Conservation (phyloP, 352 stramenopile genomes). For the Phytophthora sp. region DNA sequence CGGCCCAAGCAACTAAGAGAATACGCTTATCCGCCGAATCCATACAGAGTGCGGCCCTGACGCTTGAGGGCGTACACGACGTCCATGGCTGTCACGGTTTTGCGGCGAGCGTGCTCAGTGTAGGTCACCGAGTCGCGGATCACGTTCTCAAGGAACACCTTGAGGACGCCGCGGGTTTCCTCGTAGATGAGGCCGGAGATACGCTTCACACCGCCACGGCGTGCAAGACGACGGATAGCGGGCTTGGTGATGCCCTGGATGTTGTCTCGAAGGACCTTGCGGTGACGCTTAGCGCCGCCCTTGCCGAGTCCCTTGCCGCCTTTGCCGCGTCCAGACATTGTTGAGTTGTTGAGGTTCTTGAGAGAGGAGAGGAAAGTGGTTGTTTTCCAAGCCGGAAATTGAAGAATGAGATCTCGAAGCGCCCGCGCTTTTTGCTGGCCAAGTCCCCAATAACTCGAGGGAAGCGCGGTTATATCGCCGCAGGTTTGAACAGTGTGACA, state of each 20-base stretch:
- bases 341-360: conserved; percentile 26
- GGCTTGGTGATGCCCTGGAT: conserved; percentile 94
- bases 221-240: conserved; percentile 97
- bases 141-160: conserved; percentile 99
- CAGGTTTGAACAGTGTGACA: conserved; percentile 18
- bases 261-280: conserved; percentile 91
- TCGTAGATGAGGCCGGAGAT: conserved; percentile 99
- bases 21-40: conserved; percentile 86
- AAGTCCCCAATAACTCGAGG: neutral
- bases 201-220: conserved; percentile 98
- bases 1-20: conserved; percentile 53
- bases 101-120: conserved; percentile 95
- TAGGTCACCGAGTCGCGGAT: conserved; percentile 97
- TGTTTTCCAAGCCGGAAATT: conserved; percentile 53
- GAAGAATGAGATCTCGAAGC: conserved; percentile 48
- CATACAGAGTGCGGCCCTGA: conserved; percentile 95
- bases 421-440: conserved; percentile 1
- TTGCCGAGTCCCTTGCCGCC: conserved; percentile 81
- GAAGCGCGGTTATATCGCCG: conserved; percentile 18
- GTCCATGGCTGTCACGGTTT: conserved; percentile 98
- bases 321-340: conserved; percentile 79
- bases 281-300: conserved; percentile 86
- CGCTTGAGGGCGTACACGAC: conserved; percentile 98
- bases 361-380: conserved; percentile 25
- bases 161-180: conserved; percentile 97